Evolutionary conservation across 2,329 filamentous ascomycete genomes (phyloP).

Genomic region (Stachybotrys chartarum): DNA sequence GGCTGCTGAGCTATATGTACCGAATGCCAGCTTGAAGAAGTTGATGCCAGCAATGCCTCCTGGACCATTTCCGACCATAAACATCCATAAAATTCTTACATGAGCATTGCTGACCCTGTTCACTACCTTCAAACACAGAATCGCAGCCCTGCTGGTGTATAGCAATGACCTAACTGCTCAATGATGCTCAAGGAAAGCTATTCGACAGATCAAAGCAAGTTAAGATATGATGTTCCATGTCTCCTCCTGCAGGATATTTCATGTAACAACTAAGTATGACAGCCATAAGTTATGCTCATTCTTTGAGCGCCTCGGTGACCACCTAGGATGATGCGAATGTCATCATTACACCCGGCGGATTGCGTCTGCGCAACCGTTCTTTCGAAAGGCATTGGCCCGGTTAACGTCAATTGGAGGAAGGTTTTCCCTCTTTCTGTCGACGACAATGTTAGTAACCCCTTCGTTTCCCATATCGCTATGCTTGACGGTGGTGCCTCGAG

Average conservation of each 20-base stretch:
- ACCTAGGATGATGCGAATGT: neutral
- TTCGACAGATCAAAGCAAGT: slow-evolving; percentile 3
- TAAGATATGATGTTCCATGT: slow-evolving; percentile 2
- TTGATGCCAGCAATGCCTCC: neutral
- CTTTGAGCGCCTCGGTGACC: neutral
- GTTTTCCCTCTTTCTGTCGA: slow-evolving; percentile 38
- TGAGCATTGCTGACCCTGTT: neutral
- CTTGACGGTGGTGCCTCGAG: slow-evolving; percentile 21
- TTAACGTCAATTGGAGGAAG: slow-evolving; percentile 24
- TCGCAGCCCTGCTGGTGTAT: neutral
- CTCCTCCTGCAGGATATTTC: slow-evolving; percentile 5
- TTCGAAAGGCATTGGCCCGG: neutral
- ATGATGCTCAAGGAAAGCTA: slow-evolving; percentile 10
- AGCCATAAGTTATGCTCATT: slow-evolving; percentile 21
- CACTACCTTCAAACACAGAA: too few relatives aligned
- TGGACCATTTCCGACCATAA: neutral
- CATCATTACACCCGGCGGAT: neutral
- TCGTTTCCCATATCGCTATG: slow-evolving; percentile 13
- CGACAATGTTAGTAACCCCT: slow-evolving; percentile 8
- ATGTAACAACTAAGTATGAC: slow-evolving; percentile 25
- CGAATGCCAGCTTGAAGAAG: neutral
- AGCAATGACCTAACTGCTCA: neutral
- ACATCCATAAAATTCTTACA: neutral
- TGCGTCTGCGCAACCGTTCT: neutral
- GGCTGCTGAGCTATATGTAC: neutral